phyloP scores from a whole-genome alignment of 768 basidiomycete species.

The Megacollybia marginata region DNA sequence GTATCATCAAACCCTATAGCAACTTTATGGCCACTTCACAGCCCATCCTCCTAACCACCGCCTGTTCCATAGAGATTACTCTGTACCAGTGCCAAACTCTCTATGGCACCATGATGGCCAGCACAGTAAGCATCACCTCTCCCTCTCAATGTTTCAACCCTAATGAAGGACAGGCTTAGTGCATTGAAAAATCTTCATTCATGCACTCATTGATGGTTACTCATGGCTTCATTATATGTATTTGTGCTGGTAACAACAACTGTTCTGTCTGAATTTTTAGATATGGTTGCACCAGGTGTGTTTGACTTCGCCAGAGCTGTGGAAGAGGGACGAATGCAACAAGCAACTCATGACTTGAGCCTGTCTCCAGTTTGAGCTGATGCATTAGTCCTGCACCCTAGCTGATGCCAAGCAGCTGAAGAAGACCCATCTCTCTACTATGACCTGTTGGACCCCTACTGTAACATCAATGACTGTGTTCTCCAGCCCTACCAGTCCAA shows the following conservation, averaged over 20 bases:
- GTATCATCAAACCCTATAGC: not conserved
- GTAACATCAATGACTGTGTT: too few relatives aligned
- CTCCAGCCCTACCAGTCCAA: too few relatives aligned
- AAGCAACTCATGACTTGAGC: too few relatives aligned
- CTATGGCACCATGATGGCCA: slow-evolving; percentile 24
- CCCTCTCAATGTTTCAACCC: not conserved
- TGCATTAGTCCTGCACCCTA: too few relatives aligned
- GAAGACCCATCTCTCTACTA: too few relatives aligned
- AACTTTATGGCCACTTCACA: not conserved
- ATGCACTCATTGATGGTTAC: slow-evolving; percentile 24
- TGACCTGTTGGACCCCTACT: too few relatives aligned
- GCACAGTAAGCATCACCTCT: slow-evolving; percentile 12
- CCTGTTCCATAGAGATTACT: slow-evolving; percentile 12
- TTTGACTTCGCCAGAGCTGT: too few relatives aligned
- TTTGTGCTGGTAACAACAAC: slow-evolving; percentile 22
- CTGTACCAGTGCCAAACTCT: slow-evolving; percentile 17
- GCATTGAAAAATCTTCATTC: slow-evolving; percentile 19
- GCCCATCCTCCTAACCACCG: slow-evolving; percentile 4
- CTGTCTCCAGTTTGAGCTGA: too few relatives aligned
- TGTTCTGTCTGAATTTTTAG: too few relatives aligned
- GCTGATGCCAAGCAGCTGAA: too few relatives aligned
- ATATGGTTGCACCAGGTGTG: too few relatives aligned
- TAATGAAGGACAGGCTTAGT: slow-evolving; percentile 13
- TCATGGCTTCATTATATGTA: slow-evolving; percentile 13
- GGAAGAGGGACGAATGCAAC: too few relatives aligned